These are phyloP conservation scores for Rhizopus delemar DNA, from an alignment of 371 early-diverging fungal species.

Conservation along the genomic window DNA sequence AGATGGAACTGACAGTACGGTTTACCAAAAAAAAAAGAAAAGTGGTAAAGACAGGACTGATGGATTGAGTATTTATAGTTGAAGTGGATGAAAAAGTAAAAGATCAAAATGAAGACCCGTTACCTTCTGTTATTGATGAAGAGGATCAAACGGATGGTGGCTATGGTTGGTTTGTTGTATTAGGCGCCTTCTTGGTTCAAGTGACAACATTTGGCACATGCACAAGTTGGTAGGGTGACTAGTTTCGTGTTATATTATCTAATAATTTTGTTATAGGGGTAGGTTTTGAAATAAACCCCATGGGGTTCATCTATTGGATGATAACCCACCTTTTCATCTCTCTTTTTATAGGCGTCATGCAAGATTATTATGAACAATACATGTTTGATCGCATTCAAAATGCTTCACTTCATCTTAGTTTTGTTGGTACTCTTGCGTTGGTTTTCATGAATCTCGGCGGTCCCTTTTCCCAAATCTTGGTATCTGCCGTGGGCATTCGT, in stretches of 20 bases:
- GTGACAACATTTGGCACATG: conserved; percentile 56
- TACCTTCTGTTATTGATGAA: conserved; percentile 7
- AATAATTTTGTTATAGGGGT: conserved; percentile 21
- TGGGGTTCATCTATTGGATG: no score
- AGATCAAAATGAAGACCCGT: background rate
- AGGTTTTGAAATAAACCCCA: background rate
- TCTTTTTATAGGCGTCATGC: conserved; percentile 29
- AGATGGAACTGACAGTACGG: conserved; percentile 11
- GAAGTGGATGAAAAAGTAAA: conserved; percentile 2
- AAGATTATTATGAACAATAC: conserved; percentile 27
- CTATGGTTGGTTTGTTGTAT: conserved; percentile 64
- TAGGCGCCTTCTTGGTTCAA: conserved; percentile 58
- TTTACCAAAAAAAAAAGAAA: background rate
- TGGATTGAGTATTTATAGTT: background rate
- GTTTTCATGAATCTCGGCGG: conserved; percentile 34
- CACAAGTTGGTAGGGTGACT: conserved; percentile 30
- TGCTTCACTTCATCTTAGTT: conserved; percentile 34
- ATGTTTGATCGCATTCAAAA: conserved; percentile 20
- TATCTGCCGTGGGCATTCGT: conserved; percentile 27
- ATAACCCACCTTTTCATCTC: no score
- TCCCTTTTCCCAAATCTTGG: conserved; percentile 34
- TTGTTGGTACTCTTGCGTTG: conserved; percentile 42
- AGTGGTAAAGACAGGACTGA: background rate
- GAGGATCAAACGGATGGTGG: conserved; percentile 52
- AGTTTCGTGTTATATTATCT: background rate